Evolutionary conservation across 306 rosid genomes (phyloP).

Genomic region (Comarum palustre): DNA sequence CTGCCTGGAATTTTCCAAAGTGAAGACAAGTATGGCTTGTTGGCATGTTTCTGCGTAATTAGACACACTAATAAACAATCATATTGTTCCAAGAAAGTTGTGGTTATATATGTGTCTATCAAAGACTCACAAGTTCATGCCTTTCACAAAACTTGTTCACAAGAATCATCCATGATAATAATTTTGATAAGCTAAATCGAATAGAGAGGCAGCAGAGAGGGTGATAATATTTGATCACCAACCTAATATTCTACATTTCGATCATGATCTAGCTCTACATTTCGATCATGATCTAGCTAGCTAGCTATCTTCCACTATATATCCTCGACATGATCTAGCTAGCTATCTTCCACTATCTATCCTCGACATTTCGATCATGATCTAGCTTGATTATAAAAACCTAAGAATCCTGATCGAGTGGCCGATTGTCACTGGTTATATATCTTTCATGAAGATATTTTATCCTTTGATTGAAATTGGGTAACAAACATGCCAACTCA

Average conservation of each 20-base stretch:
- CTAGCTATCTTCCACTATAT: constrained; percentile 9
- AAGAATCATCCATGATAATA: constrained; percentile 2
- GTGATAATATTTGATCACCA: constrained; percentile 37
- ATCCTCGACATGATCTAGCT: constrained; percentile 42
- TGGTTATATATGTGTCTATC: neutral
- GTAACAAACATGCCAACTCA: constrained; percentile 24
- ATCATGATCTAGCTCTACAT: constrained; percentile 24
- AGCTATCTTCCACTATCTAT: constrained; percentile 17
- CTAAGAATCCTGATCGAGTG: constrained; percentile 32
- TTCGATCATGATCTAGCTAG: constrained; percentile 33
- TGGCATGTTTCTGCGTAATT: neutral
- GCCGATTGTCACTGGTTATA: constrained; percentile 34
- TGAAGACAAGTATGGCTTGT: constrained; percentile 19
- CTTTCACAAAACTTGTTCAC: constrained; percentile 38
- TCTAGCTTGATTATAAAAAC: constrained; percentile 30
- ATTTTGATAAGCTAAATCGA: constrained; percentile 6
- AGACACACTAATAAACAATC: neutral
- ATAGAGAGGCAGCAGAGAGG: constrained; percentile 23
- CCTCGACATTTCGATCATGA: constrained; percentile 41
- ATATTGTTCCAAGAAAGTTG: neutral
- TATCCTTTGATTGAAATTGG: constrained; percentile 32
- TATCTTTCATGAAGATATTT: constrained; percentile 60
- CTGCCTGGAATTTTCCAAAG: neutral
- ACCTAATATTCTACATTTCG: constrained; percentile 53
- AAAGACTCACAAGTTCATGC: constrained; percentile 16